These are phyloP conservation scores for Rosa persica DNA, from an alignment of 306 rosid species.

Conservation along the genomic window DNA sequence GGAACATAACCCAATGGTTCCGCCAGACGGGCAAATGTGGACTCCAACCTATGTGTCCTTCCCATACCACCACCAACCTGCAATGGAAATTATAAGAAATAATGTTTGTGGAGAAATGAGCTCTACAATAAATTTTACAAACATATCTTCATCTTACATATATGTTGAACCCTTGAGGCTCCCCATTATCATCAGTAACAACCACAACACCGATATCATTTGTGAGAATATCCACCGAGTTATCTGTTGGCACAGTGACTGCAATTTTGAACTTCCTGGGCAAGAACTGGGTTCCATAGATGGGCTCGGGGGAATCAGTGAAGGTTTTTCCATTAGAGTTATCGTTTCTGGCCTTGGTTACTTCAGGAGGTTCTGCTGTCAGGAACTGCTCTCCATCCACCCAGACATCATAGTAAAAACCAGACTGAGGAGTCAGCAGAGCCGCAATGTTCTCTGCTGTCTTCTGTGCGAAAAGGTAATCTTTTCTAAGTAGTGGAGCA, in stretches of 20 bases:
- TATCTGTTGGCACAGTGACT: conserved; percentile 93
- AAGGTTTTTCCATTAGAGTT: conserved; percentile 91
- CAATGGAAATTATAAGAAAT: conserved; percentile 29
- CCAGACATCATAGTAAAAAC: conserved; percentile 97
- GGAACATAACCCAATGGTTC: conserved; percentile 93
- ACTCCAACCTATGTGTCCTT: conserved; percentile 88
- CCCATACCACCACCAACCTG: conserved; percentile 99
- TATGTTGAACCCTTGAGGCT: conserved; percentile 88
- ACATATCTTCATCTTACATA: conserved; percentile 60
- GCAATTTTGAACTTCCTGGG: conserved; percentile 98
- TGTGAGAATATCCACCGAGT: conserved; percentile 92
- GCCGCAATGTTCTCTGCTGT: conserved; percentile 94
- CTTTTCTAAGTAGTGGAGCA: conserved; percentile 74
- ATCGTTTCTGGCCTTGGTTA: conserved; percentile 77
- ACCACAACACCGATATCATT: conserved; percentile 90
- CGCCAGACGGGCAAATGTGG: conserved; percentile 84
- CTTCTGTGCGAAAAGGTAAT: conserved; percentile 88
- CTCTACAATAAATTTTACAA: background rate
- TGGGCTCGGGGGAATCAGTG: conserved; percentile 91
- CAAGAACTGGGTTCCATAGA: conserved; percentile 92
- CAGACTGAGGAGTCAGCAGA: conserved; percentile 89
- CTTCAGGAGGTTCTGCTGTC: conserved; percentile 87
- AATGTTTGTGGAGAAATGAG: conserved; percentile 13
- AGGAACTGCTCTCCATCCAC: conserved; percentile 83
- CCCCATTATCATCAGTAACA: conserved; percentile 70